A percentile compares a stretch with the other conserved stretches of the same genome.
phyloP scores from a whole-genome alignment of 2,329 filamentous ascomycete genomes.

The Zalaria obscura region DNA sequence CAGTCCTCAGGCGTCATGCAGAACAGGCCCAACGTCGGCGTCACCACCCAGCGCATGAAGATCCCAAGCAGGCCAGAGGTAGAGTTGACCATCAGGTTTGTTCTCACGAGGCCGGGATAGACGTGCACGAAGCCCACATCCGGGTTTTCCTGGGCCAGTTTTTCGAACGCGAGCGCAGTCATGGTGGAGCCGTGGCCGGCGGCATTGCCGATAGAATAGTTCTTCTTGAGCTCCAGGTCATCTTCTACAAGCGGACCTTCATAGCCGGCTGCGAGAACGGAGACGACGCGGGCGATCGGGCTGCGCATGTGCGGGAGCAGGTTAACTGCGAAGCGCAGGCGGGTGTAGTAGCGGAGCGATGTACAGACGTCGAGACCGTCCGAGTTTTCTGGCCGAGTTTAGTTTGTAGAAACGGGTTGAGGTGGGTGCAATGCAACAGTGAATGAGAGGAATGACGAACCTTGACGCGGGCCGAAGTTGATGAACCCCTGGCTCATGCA shows the following conservation, averaged over 20 bases:
- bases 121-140: neutral
- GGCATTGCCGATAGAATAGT: neutral
- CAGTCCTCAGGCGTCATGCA: no score
- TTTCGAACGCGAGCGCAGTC: neutral
- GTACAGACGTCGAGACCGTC: neutral
- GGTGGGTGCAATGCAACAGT: neutral
- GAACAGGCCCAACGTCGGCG: no score
- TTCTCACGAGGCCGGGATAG: neutral
- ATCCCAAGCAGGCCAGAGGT: neutral
- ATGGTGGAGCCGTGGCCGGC: neutral
- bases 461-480: constrained; percentile 13
- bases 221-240: constrained; percentile 1
- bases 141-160: neutral
- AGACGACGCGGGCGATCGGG: neutral
- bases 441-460: neutral
- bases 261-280: neutral
- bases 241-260: neutral
- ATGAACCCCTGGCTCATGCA: constrained; percentile 22
- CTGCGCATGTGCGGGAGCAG: neutral
- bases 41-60: no score
- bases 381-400: neutral
- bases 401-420: neutral
- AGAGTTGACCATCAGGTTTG: neutral
- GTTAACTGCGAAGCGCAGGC: neutral
- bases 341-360: neutral